Evolutionary conservation across 192 early-diverging fungal species (phyloP).

Genomic region (Podila epigama): DNA sequence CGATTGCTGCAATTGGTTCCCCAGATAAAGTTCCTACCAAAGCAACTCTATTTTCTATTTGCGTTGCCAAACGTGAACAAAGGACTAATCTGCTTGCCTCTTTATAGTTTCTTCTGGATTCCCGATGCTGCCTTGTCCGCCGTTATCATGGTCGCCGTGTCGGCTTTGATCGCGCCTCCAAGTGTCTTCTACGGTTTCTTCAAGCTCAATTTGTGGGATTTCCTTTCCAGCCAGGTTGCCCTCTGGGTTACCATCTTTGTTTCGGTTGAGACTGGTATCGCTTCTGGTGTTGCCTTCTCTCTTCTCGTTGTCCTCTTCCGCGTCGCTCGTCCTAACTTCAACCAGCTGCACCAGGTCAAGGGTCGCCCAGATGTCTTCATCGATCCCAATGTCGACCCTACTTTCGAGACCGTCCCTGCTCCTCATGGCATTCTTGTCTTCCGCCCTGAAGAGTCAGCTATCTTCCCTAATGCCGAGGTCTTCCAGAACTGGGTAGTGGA

Average conservation of each 20-base stretch:
- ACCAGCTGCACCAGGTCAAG: conserved; percentile 55
- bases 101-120: conserved; percentile 78
- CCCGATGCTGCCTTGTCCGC: conserved; percentile 81
- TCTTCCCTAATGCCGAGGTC: conserved; percentile 70
- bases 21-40: too few relatives aligned
- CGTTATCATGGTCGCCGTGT: conserved; percentile 87
- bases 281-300: conserved; percentile 75
- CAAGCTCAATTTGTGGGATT: conserved; percentile 59
- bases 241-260: conserved; percentile 54
- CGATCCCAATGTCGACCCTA: conserved; percentile 3
- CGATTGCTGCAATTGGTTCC: too few relatives aligned
- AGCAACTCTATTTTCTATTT: too few relatives aligned
- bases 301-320: conserved; percentile 80
- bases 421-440: conserved; percentile 79
- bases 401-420: conserved; percentile 44
- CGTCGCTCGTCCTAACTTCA: conserved; percentile 73
- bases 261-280: conserved; percentile 83
- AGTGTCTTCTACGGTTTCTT: conserved; percentile 67
- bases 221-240: conserved; percentile 29
- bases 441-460: conserved; percentile 66
- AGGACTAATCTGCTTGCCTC: too few relatives aligned
- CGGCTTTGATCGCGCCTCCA: conserved; percentile 75
- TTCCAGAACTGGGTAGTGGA: conserved; percentile 60
- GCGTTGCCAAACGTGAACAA: too few relatives aligned
- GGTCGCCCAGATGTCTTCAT: conserved; percentile 24